Percentiles rank a stretch among this genome's conserved stretches.
Evolutionary conservation across 139 green algal genomes (phyloP).

Genomic region (Chlorella sp.): DNA sequence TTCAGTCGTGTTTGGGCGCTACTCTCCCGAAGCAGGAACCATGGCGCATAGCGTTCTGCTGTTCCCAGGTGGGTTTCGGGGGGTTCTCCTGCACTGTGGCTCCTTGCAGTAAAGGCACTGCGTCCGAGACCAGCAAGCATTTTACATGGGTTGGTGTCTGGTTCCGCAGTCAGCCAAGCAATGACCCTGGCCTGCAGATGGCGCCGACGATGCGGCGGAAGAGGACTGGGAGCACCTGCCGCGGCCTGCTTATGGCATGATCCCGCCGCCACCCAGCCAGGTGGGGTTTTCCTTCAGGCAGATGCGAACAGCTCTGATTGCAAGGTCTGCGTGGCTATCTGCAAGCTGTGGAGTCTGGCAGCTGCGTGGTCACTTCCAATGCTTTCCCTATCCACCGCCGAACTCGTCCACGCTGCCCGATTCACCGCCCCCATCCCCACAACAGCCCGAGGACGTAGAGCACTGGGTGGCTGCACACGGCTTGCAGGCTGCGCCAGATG

Average conservation of each 20-base stretch:
- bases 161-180: not conserved
- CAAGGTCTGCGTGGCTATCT: no score
- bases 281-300: not conserved
- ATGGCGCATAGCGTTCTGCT: constrained; percentile 19
- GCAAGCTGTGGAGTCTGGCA: no score
- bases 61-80: not conserved
- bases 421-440: not conserved
- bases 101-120: no score
- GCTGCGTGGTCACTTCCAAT: no score
- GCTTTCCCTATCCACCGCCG: no score
- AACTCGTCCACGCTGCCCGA: no score
- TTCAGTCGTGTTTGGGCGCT: constrained; percentile 16
- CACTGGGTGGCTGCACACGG: constrained; percentile 53
- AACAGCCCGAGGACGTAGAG: constrained; percentile 69
- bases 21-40: not conserved
- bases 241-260: constrained; percentile 14
- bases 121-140: no score
- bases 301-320: no score
- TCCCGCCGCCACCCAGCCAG: constrained; percentile 45
- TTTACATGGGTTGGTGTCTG: no score
- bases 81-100: no score
- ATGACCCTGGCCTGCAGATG: not conserved
- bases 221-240: constrained; percentile 68
- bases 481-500: not conserved
- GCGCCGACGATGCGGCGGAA: constrained; percentile 47